phyloP scores from a whole-genome alignment of 805 yeast species.

The Myxozyma vanderwaltii region DNA sequence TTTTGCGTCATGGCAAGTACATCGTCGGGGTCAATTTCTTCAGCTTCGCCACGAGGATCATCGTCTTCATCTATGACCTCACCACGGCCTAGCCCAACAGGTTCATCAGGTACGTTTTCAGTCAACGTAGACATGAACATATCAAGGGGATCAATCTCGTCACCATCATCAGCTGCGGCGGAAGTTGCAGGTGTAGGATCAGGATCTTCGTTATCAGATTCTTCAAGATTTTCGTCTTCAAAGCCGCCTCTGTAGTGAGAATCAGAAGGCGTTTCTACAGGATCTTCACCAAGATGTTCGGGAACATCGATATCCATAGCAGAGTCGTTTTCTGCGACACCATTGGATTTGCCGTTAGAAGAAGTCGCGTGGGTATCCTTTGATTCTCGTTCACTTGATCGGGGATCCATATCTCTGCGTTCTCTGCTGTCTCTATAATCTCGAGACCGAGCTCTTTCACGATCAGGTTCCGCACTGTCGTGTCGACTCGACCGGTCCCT shows the following conservation, averaged over 20 bases:
- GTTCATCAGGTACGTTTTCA: conserved; percentile 11
- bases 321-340: background rate
- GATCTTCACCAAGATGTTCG: conserved; percentile 1
- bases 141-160: conserved; percentile 52
- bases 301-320: conserved; percentile 1
- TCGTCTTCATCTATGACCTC: conserved; percentile 27
- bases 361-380: background rate
- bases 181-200: background rate
- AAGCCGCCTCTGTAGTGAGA: conserved; percentile 21
- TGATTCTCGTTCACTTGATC: background rate
- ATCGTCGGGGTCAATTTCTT: conserved; percentile 41
- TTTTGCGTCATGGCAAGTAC: conserved; percentile 40
- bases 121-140: conserved; percentile 46
- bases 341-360: background rate
- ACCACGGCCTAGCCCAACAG: conserved; percentile 15
- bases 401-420: too few relatives aligned
- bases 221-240: conserved; percentile 36
- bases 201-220: conserved; percentile 35
- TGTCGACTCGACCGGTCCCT: conserved; percentile 9
- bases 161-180: conserved; percentile 34
- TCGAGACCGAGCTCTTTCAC: background rate
- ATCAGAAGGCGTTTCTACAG: background rate
- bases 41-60: conserved; percentile 39
- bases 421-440: conserved; percentile 6
- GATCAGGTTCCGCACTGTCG: background rate